Base-by-base conservation (phyloP, 192 early-diverging fungal species). In the Coemansia sp. region DNA sequence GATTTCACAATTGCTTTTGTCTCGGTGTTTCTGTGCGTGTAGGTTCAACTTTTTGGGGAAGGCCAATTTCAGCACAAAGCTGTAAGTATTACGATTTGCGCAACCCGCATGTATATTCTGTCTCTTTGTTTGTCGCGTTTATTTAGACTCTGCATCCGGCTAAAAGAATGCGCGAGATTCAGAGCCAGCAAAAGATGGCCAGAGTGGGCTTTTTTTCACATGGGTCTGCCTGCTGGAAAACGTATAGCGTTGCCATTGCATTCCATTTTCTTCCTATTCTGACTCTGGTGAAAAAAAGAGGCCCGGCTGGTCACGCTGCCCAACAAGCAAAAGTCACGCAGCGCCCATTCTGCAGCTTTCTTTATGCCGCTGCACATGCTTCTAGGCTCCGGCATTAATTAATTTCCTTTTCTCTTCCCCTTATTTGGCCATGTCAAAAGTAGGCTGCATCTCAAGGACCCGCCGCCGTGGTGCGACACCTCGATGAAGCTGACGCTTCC, bases 31-130 rank as follows among this genome's bases (percentile, higher is more conserved):
- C 42, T 11, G 42, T 2, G 18, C 10, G 1, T 63, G 56, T 81
- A 81, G 78, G 67, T 76, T 81, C 56, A 81, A 81, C 61, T 73
- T 81, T 64, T 56, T 81, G 38, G 78, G 78, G 56, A 72, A 75
- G 61, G 78, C 78, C 3, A 76, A 70, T 31, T 81, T 76, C 36
- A 81, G 78, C 64, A 55, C 78, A 2, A 81, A 81, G 29, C 56
- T 81, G 78, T 76, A 75, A 76, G 78, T 76, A 52, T 18, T 10
- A 52, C 29, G 28, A 55, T 30, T 30, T 25, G 18, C 18, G 11
- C 51, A 8, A 22, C 18, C 8, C 51, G 22, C 51, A 52, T 52
- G 22, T 20, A 7, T 52, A 7, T 28, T 20, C 28, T 7, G 31
- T 55, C 11, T 45, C 25, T 52, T 52, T 25, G 5, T 22, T 14